A percentile compares a stretch with the other conserved stretches of the same genome.
phyloP scores from a whole-genome alignment of 257 asterid species.

The Ajuga chamaepitys region DNA sequence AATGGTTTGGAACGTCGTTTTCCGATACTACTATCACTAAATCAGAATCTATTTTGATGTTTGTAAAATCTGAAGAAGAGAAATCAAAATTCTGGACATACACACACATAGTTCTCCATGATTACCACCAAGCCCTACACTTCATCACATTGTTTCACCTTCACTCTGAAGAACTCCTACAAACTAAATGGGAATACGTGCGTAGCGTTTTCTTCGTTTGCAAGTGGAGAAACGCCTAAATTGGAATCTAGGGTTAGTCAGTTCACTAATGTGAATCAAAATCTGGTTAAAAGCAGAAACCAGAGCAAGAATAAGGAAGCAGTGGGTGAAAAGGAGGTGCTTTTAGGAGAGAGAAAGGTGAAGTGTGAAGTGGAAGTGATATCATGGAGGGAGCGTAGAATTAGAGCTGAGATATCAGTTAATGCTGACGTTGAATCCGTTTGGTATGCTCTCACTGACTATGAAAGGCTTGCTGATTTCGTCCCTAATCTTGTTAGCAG shows the following conservation, averaged over 20 bases:
- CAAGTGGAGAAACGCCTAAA: constrained; percentile 26
- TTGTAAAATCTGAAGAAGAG: no score
- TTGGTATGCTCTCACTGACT: constrained; percentile 87
- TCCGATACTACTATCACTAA: no score
- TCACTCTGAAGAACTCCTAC: constrained; percentile 13
- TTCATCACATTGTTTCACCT: constrained; percentile 20
- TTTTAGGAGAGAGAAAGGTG: constrained; percentile 44
- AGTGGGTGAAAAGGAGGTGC: constrained; percentile 24
- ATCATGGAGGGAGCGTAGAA: constrained; percentile 87
- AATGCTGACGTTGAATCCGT: constrained; percentile 65
- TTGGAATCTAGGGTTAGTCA: constrained; percentile 24
- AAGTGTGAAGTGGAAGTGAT: constrained; percentile 74
- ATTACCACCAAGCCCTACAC: constrained; percentile 21
- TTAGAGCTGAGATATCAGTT: constrained; percentile 64
- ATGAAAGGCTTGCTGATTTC: constrained; percentile 93
- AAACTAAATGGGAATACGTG: constrained; percentile 6
- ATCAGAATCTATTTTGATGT: no score
- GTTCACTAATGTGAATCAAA: constrained; percentile 10
- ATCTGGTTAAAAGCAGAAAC: constrained; percentile 11
- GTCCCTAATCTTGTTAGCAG: constrained; percentile 89
- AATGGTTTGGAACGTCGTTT: no score
- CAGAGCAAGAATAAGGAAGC: constrained; percentile 12
- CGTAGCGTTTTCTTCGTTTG: constrained; percentile 25
- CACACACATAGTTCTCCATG: constrained; percentile 21
- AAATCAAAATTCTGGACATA: no score